Evolutionary conservation across 176 grass and related monocot genomes (phyloP).

Genomic region (Musa schizocarpa): DNA sequence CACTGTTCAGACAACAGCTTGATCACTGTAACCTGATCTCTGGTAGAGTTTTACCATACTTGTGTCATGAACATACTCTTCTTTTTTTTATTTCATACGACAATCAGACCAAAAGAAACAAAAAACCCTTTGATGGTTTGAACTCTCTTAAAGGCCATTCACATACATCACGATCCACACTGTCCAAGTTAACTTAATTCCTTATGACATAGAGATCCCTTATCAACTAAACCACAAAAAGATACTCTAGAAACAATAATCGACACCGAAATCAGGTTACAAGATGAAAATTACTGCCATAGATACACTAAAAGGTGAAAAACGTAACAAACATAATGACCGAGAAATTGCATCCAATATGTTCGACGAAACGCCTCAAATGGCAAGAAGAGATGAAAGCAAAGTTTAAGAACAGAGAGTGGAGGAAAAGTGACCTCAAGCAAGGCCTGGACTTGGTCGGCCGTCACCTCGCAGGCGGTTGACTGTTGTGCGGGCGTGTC

Average conservation of each 20-base stretch:
- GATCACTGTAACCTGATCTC: neutral
- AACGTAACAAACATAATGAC: neutral
- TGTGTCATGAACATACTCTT: neutral
- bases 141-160: neutral
- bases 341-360: neutral
- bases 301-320: neutral
- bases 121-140: neutral
- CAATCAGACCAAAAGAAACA: neutral
- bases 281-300: neutral
- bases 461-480: neutral
- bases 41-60: neutral
- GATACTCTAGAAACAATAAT: neutral
- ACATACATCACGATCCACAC: neutral
- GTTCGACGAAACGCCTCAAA: slow-evolving; percentile 1
- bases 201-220: neutral
- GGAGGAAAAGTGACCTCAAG: slow-evolving; percentile 17
- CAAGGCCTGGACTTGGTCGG: slow-evolving; percentile 27
- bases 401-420: neutral
- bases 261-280: neutral
- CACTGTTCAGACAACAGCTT: neutral
- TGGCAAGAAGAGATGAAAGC: neutral
- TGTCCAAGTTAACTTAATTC: neutral
- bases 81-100: neutral
- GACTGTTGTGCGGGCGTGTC: too few species aligned
- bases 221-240: neutral